Evolutionary conservation across 1,139 yeast genomes (phyloP).

Genomic region (Saccharomyces hybrid): DNA sequence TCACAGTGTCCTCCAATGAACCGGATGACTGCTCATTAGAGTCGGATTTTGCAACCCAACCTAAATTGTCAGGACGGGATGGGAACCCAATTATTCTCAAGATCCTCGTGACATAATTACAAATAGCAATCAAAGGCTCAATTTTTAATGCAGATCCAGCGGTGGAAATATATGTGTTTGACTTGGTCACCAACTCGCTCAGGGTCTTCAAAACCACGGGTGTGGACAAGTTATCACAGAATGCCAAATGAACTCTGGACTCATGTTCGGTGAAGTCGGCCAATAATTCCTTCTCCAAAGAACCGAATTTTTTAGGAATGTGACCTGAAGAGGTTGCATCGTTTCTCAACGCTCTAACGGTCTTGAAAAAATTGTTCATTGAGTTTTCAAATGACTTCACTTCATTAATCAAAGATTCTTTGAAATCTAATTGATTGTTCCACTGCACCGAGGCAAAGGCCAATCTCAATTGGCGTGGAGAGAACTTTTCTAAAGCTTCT

Average conservation of each 20-base stretch:
- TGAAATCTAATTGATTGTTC: slow-evolving; percentile 90
- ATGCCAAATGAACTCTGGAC: slow-evolving; percentile 61
- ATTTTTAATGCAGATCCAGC: slow-evolving; percentile 47
- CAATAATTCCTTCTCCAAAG: slow-evolving; percentile 49
- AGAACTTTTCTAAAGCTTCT: slow-evolving; percentile 67
- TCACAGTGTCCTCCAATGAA: slow-evolving; percentile 56
- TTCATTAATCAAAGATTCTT: slow-evolving; percentile 68
- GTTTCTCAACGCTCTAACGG: slow-evolving; percentile 64
- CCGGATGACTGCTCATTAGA: slow-evolving; percentile 19
- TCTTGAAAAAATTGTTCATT: slow-evolving; percentile 73
- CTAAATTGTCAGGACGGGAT: slow-evolving; percentile 59
- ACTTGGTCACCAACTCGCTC: slow-evolving; percentile 58
- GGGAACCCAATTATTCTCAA: slow-evolving; percentile 69
- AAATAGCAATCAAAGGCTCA: slow-evolving; percentile 58
- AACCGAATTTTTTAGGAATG: slow-evolving; percentile 48
- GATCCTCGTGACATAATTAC: slow-evolving; percentile 64
- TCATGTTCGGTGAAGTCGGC: slow-evolving; percentile 48
- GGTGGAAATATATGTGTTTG: slow-evolving; percentile 63
- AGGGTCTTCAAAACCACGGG: slow-evolving; percentile 63
- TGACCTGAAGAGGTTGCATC: slow-evolving; percentile 36
- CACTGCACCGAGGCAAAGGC: slow-evolving; percentile 87
- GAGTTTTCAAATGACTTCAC: slow-evolving; percentile 70
- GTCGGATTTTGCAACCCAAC: slow-evolving; percentile 57
- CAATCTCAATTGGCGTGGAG: slow-evolving; percentile 77
- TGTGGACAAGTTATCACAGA: slow-evolving; percentile 81